phyloP scores from a whole-genome alignment of 2,329 filamentous ascomycete species.

The Tolypocladium album region DNA sequence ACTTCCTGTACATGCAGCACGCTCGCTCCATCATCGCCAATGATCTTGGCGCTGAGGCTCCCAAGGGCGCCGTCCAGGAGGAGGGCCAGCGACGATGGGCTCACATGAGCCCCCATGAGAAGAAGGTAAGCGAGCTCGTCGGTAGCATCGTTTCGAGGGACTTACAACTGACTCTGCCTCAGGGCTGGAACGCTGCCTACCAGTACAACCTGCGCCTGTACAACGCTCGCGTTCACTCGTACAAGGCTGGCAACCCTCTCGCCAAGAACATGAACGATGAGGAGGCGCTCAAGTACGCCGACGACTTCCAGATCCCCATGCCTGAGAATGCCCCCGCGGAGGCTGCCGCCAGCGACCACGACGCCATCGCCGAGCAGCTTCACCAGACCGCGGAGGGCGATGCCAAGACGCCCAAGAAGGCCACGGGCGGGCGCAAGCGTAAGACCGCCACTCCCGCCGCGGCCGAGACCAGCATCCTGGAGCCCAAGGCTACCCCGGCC shows the following conservation, averaged over 20 bases:
- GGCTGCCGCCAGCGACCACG: constrained; percentile 33
- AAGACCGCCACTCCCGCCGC: constrained; percentile 40
- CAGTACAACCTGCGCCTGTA: constrained; percentile 57
- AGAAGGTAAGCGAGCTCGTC: constrained; percentile 23
- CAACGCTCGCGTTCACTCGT: constrained; percentile 54
- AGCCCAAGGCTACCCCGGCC: constrained; percentile 31
- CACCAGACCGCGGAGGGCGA: constrained; percentile 34
- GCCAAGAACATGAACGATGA: constrained; percentile 53
- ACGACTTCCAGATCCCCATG: constrained; percentile 43
- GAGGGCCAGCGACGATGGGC: constrained; percentile 84
- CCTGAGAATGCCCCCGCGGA: constrained; percentile 28
- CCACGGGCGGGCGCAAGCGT: constrained; percentile 39
- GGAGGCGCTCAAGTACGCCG: constrained; percentile 50
- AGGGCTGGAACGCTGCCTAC: constrained; percentile 56
- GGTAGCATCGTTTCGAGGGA: neutral
- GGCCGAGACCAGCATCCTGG: constrained; percentile 16
- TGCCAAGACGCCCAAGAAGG: constrained; percentile 49
- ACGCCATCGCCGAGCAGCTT: constrained; percentile 49
- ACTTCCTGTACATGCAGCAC: constrained; percentile 89
- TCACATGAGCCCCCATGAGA: constrained; percentile 63
- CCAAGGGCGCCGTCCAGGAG: constrained; percentile 78
- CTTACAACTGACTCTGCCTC: neutral
- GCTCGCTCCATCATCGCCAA: constrained; percentile 72
- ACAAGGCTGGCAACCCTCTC: constrained; percentile 47
- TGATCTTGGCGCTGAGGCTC: constrained; percentile 63